Percentiles rank a stretch among this genome's conserved stretches.
Evolutionary conservation across 805 yeast species (phyloP).

Genomic region (Tetrapisispora fleetii): DNA sequence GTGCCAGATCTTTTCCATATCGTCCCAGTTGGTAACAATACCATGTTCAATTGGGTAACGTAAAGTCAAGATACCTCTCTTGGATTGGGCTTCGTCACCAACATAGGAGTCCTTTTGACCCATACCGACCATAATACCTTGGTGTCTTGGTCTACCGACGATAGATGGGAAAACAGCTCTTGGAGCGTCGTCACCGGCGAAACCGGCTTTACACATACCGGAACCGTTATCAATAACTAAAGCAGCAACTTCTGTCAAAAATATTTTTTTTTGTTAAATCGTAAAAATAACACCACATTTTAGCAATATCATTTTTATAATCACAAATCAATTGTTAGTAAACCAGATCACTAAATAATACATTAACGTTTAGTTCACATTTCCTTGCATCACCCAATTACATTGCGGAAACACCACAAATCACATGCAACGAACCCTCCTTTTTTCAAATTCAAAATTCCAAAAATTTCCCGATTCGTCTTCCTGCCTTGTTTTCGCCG

Average conservation of each 20-base stretch:
- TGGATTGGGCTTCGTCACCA: constrained; percentile 99
- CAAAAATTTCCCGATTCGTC: neutral
- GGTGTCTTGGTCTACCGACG: constrained; percentile 99
- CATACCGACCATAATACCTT: constrained; percentile 99
- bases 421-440: constrained; percentile 1
- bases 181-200: constrained; percentile 99
- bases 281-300: neutral
- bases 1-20: constrained; percentile 99
- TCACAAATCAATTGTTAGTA: neutral
- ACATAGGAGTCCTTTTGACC: constrained; percentile 99
- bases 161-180: constrained; percentile 99
- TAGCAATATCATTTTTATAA: neutral
- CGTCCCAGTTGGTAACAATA: constrained; percentile 99
- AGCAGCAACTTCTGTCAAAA: constrained; percentile 30
- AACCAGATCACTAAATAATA: neutral
- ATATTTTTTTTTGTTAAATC: neutral
- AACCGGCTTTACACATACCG: constrained; percentile 99
- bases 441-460: neutral
- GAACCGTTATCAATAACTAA: constrained; percentile 98
- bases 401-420: neutral
- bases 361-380: no score
- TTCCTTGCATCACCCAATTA: no score
- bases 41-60: constrained; percentile 99
- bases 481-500: no score
- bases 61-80: constrained; percentile 98